Conservation (phyloP, 2,329 filamentous ascomycete genomes). For the Aspergillus sp. region DNA sequence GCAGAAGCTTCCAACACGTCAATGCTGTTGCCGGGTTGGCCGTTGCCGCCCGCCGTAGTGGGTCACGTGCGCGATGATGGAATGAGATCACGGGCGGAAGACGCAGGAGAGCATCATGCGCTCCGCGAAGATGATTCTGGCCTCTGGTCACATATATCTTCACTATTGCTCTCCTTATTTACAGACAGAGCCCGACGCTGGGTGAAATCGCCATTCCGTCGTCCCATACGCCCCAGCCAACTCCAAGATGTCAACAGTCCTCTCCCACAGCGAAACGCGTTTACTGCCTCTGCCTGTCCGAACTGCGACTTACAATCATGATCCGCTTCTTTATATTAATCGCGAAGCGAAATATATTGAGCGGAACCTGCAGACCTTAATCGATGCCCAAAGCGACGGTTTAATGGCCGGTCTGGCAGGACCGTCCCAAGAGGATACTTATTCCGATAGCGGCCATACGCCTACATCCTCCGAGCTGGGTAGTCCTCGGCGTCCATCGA, state of each 20-base stretch:
- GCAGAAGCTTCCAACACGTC: conserved; percentile 21
- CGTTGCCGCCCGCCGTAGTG: neutral
- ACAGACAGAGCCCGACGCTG: too few species aligned
- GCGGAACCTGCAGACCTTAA: conserved; percentile 47
- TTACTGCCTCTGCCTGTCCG: conserved; percentile 21
- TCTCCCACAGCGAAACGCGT: conserved; percentile 16
- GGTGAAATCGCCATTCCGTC: too few species aligned
- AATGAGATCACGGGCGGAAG: conserved; percentile 4
- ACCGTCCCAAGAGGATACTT: conserved; percentile 30
- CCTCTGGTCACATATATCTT: too few species aligned
- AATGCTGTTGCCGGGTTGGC: conserved; percentile 14
- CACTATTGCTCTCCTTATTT: too few species aligned
- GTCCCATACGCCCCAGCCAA: too few species aligned
- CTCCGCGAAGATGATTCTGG: neutral
- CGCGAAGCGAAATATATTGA: conserved; percentile 47
- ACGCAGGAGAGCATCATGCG: neutral
- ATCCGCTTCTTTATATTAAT: conserved; percentile 42
- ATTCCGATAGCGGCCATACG: conserved; percentile 39
- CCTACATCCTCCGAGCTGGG: conserved; percentile 20
- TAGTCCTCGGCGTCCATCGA: conserved; percentile 25
- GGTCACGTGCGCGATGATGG: conserved; percentile 14
- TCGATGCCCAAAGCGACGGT: conserved; percentile 53
- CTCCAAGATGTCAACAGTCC: conserved; percentile 21
- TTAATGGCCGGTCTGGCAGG: conserved; percentile 41
- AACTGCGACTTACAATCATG: conserved; percentile 22